A percentile compares a stretch with the other conserved stretches of the same genome.
Conservation (phyloP, 306 rosid genomes). For the Dalbergia cultrata region DNA sequence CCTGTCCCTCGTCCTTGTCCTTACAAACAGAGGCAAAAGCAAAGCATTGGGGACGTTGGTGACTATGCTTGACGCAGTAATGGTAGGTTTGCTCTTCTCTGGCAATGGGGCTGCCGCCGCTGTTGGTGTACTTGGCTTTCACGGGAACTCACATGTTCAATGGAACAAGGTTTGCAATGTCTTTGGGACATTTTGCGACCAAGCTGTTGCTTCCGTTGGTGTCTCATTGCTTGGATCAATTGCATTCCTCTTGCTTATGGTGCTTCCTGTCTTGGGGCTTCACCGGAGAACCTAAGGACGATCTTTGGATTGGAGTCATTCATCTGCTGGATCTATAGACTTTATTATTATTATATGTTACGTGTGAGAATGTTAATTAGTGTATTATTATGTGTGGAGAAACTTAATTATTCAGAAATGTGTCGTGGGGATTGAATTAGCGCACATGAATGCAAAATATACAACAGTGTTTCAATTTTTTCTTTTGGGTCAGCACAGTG, state of each 20-base stretch:
- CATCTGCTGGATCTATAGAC: background rate
- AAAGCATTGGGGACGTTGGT: slow-evolving; percentile 38
- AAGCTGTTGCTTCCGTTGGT: slow-evolving; percentile 46
- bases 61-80: slow-evolving; percentile 51
- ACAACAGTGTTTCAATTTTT: too few species aligned
- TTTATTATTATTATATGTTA: too few species aligned
- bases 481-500: too few species aligned
- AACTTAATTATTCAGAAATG: too few species aligned
- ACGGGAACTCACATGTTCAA: slow-evolving; percentile 73
- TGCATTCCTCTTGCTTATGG: slow-evolving; percentile 54
- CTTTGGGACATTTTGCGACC: slow-evolving; percentile 71
- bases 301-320: background rate
- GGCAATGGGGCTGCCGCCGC: slow-evolving; percentile 69
- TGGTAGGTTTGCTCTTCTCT: slow-evolving; percentile 78
- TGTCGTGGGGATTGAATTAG: too few species aligned
- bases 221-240: slow-evolving; percentile 61
- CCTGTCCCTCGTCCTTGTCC: slow-evolving; percentile 47
- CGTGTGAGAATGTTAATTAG: too few species aligned
- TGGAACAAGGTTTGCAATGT: slow-evolving; percentile 79
- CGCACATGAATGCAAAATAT: too few species aligned
- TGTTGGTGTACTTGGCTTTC: slow-evolving; percentile 61
- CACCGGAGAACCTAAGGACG: background rate
- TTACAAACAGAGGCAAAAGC: slow-evolving; percentile 46
- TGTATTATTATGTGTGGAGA: too few species aligned
- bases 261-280: slow-evolving; percentile 48